Percentiles rank a stretch among this genome's conserved stretches.
These are phyloP conservation scores for Leishmania tarentolae DNA, from an alignment of 208 protist genomes.

Conservation along the genomic window DNA sequence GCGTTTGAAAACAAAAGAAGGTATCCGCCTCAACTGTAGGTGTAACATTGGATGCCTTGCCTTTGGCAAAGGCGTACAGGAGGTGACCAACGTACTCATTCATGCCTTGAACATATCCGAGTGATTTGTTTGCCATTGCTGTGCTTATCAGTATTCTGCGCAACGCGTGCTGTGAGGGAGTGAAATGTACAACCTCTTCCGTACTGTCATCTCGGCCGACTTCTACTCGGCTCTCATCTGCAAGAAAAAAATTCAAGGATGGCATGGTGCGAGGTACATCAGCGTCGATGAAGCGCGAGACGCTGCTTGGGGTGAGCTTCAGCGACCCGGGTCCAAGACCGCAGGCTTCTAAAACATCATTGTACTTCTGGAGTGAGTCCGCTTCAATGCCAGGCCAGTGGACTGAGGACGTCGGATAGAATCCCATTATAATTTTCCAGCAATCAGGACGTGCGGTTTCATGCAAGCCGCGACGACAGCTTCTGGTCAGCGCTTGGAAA, in stretches of 20 bases:
- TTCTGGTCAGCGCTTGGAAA: slow-evolving; percentile 33
- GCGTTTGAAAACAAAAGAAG: slow-evolving; percentile 83
- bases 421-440: slow-evolving; percentile 85
- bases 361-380: slow-evolving; percentile 18
- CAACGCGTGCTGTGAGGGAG: slow-evolving; percentile 55
- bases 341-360: slow-evolving; percentile 16
- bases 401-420: slow-evolving; percentile 36
- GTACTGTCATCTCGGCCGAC: background rate
- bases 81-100: slow-evolving; percentile 82
- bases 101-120: slow-evolving; percentile 88
- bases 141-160: slow-evolving; percentile 73
- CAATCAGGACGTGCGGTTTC: slow-evolving; percentile 36
- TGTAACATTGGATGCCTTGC: slow-evolving; percentile 35
- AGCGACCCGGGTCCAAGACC: slow-evolving; percentile 11
- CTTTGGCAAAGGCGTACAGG: slow-evolving; percentile 65
- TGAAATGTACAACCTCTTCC: background rate
- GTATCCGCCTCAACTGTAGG: slow-evolving; percentile 48
- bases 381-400: slow-evolving; percentile 43
- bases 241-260: slow-evolving; percentile 75
- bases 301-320: background rate
- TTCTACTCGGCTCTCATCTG: slow-evolving; percentile 6
- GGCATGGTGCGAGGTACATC: slow-evolving; percentile 88
- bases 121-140: slow-evolving; percentile 62
- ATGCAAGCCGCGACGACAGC: slow-evolving; percentile 61
- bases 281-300: slow-evolving; percentile 52